Base-by-base conservation (phyloP, 208 protist genomes). In the Sergeia podlipaevii region DNA sequence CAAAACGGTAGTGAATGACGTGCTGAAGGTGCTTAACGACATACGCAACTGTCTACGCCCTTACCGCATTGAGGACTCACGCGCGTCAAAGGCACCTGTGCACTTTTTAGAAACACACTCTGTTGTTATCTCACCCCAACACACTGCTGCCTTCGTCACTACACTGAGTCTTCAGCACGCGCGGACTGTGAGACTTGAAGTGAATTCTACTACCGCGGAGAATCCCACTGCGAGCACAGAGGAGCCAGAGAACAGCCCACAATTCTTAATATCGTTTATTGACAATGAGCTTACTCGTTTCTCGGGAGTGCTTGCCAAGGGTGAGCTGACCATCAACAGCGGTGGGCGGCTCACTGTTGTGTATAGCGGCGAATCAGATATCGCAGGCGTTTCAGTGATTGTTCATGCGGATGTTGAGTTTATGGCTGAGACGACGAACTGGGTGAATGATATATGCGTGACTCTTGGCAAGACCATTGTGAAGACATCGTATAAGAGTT, bases 361-460 rank as follows among this genome's bases (percentile, higher is more conserved):
- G n/a, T 69, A 49, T 15, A 65, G 46, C 29, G 53, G 47, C 18
- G 64, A 21, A 26, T 43, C 10, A 0, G 58, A 59, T 43, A 63
- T 44, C 11, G 46, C 64, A 39, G 61, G 65, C 6, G 54, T 50
- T 2, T 53, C 57, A 11, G 42, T 75, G 13, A 62, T 56, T 24
- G 55, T 77, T 6, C 69, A 77, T 56, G 82, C 74, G 1, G 36
- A 41, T 18, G 75, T 89, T 27, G 54, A 75, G 60, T 29, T 86
- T 41, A 17, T 38, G 30, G 74, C 70, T 38, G 77, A 85, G 44
- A 63, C 64, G 51, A 71, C 70, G n/a, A 60, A 82, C 54, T 92
- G 85, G 85, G 59, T 92, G 54, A 62, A 68, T 17, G 81, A 85
- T 27, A 89, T 83, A 47, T 86, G 71, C 57, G 45, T 76, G 30